phyloP scores from a whole-genome alignment of 2,329 filamentous ascomycete species.

The Penicillium sp. region DNA sequence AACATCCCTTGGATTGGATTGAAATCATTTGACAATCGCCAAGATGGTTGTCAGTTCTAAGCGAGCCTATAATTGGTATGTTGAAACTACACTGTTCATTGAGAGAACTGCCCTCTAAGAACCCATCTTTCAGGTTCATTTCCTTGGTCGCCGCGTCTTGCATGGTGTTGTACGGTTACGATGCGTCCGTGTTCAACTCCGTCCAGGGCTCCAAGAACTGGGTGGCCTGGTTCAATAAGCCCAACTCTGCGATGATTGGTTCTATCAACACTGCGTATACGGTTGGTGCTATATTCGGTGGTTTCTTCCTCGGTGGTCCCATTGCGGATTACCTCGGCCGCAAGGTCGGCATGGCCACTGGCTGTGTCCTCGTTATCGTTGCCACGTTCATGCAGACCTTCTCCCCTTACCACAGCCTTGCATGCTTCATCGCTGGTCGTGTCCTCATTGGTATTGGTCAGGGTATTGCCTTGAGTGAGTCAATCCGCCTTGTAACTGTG shows the following conservation, averaged over 20 bases:
- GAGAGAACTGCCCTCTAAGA: background rate
- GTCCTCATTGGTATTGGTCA: conserved; percentile 71
- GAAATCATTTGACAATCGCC: background rate
- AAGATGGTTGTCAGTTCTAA: conserved; percentile 31
- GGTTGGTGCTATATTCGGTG: conserved; percentile 69
- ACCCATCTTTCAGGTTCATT: conserved; percentile 55
- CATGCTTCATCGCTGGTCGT: conserved; percentile 68
- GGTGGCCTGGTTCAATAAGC: conserved; percentile 62
- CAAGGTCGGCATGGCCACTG: conserved; percentile 65
- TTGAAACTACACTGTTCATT: background rate
- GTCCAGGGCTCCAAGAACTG: conserved; percentile 69
- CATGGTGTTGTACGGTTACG: conserved; percentile 75
- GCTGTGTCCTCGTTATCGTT: conserved; percentile 66
- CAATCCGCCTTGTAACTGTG: background rate
- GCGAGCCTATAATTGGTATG: conserved; percentile 37
- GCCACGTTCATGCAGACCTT: conserved; percentile 71
- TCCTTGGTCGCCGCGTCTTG: conserved; percentile 70
- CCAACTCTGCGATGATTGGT: conserved; percentile 50
- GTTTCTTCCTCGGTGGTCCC: conserved; percentile 70
- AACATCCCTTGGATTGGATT: background rate
- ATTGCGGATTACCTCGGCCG: conserved; percentile 64
- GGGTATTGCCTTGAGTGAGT: conserved; percentile 64
- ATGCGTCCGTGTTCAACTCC: conserved; percentile 73
- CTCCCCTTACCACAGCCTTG: conserved; percentile 61
- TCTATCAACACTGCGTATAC: conserved; percentile 70